A percentile compares a stretch with the other conserved stretches of the same genome.
phyloP scores from a whole-genome alignment of 169 alveolate genomes.

The Miamiensis avidus region DNA sequence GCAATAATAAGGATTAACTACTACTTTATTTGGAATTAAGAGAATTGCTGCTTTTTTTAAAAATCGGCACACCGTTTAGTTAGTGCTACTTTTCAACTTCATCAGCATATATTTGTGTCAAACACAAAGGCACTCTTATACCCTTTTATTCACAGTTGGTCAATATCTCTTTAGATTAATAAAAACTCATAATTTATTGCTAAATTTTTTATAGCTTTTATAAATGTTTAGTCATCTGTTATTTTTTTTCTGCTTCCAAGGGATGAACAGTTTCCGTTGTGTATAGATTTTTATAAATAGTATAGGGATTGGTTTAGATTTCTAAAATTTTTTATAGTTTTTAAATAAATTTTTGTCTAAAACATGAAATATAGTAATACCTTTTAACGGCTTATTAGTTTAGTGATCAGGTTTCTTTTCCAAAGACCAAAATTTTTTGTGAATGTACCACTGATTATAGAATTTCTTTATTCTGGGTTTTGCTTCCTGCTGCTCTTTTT shows the following conservation, averaged over 20 bases:
- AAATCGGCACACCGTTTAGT: not conserved
- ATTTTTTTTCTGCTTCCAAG: not conserved
- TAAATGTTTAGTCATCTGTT: not conserved
- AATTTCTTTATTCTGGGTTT: too few species aligned
- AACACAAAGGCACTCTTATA: not conserved
- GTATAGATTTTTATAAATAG: not conserved
- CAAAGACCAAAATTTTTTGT: too few species aligned
- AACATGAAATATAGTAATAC: too few species aligned
- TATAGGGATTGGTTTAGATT: not conserved
- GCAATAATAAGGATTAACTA: not conserved
- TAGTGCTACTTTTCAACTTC: not conserved
- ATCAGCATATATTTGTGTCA: not conserved
- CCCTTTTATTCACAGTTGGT: not conserved
- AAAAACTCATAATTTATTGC: too few species aligned
- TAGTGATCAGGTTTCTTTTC: too few species aligned
- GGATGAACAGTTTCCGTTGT: not conserved
- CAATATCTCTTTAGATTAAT: not conserved
- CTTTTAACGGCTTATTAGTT: too few species aligned
- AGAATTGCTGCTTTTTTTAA: not conserved
- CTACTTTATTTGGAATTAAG: not conserved
- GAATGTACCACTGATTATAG: too few species aligned
- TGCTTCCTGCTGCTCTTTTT: too few species aligned
- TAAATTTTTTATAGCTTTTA: too few species aligned
- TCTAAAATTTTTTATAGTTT: too few species aligned
- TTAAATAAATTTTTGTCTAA: too few species aligned